Evolutionary conservation across 352 stramenopile species (phyloP).

Genomic region (Bremia lactucae): DNA sequence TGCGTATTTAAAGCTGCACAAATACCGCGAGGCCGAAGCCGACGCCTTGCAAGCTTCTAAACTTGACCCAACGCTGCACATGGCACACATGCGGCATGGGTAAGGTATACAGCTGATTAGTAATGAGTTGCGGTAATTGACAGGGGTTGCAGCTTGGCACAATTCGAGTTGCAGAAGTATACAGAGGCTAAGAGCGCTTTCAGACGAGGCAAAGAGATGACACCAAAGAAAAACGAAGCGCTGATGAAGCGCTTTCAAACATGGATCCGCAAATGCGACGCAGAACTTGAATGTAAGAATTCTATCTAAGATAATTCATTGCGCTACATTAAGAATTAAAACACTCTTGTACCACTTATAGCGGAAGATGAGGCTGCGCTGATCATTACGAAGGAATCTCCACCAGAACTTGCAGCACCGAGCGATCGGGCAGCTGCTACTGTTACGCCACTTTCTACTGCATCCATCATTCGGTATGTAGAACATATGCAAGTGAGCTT

Average conservation of each 20-base stretch:
- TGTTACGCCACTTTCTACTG: slow-evolving; percentile 8
- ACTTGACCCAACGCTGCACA: slow-evolving; percentile 35
- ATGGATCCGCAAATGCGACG: slow-evolving; percentile 84
- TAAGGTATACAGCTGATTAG: slow-evolving; percentile 10
- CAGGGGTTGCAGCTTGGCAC: slow-evolving; percentile 35
- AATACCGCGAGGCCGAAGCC: slow-evolving; percentile 34
- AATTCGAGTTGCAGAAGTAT: slow-evolving; percentile 78
- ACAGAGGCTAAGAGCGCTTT: slow-evolving; percentile 54
- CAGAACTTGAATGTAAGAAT: slow-evolving; percentile 63
- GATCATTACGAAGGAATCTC: slow-evolving; percentile 16
- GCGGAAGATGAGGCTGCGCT: slow-evolving; percentile 17
- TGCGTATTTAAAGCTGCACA: slow-evolving; percentile 57
- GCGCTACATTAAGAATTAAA: too few relatives aligned
- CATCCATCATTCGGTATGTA: slow-evolving; percentile 23
- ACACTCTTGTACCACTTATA: too few relatives aligned
- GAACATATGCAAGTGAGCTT: background rate
- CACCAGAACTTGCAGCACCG: background rate
- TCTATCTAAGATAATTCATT: background rate
- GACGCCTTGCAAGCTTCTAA: slow-evolving; percentile 43
- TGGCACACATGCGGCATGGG: slow-evolving; percentile 69
- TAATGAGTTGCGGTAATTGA: background rate
- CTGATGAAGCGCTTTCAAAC: slow-evolving; percentile 58
- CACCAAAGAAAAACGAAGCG: slow-evolving; percentile 17
- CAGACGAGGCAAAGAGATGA: slow-evolving; percentile 28
- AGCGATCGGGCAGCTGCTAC: slow-evolving; percentile 16